phyloP scores from a whole-genome alignment of 169 alveolate species.

The Neospora caninum region DNA sequence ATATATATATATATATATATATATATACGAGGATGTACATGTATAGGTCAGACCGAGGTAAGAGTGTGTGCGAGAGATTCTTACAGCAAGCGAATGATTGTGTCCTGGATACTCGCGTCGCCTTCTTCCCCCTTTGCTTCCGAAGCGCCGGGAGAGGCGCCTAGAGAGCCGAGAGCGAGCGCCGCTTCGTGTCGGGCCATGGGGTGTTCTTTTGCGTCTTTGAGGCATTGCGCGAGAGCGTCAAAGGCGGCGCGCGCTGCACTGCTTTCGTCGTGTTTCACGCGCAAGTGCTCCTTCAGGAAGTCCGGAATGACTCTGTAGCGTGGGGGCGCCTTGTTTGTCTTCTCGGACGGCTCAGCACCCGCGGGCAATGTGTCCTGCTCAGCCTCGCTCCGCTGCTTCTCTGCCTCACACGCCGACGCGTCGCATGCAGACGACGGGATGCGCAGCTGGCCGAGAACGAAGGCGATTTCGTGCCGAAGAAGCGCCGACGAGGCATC shows the following conservation, averaged over 20 bases:
- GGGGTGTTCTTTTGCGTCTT: conserved; percentile 81
- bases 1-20: too few species aligned
- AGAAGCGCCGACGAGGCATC: conserved; percentile 87
- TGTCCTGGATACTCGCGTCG: not conserved
- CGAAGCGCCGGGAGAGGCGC: conserved; percentile 59
- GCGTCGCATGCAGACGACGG: not conserved
- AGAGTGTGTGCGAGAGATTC: too few species aligned
- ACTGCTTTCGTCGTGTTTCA: too few species aligned
- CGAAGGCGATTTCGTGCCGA: conserved; percentile 93
- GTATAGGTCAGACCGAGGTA: too few species aligned
- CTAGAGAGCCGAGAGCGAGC: conserved; percentile 90
- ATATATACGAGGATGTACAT: too few species aligned
- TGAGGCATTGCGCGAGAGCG: conserved; percentile 78
- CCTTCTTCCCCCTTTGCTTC: not conserved
- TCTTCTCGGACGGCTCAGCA: not conserved
- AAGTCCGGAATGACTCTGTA: not conserved
- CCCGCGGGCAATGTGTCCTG: not conserved
- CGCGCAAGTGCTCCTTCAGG: too few species aligned
- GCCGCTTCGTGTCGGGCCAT: conserved; percentile 95
- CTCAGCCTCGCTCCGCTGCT: too few species aligned
- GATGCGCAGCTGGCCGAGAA: conserved; percentile 87
- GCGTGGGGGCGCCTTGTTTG: not conserved
- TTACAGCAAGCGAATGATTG: not conserved
- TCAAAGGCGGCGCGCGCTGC: conserved; percentile 73
- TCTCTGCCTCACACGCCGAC: not conserved